A percentile compares a stretch with the other conserved stretches of the same genome.
Evolutionary conservation across 2,329 filamentous ascomycete species (phyloP).

Genomic region (Fusarium sp.): DNA sequence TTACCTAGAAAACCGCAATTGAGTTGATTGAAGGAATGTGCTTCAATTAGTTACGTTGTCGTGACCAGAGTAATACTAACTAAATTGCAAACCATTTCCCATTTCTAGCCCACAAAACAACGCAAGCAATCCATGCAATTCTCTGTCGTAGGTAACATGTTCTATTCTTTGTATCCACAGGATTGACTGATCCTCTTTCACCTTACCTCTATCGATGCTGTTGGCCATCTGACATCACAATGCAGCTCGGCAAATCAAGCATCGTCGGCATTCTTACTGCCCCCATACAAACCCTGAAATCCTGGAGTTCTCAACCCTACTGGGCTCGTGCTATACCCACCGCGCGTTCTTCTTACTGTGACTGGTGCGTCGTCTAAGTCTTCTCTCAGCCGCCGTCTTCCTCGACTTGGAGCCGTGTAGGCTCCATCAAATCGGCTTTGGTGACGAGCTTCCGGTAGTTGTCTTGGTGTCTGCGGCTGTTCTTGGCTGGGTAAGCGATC

Average conservation of each 20-base stretch:
- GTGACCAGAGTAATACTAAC: slow-evolving; percentile 3
- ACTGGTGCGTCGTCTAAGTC: slow-evolving; percentile 6
- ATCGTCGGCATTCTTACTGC: slow-evolving; percentile 63
- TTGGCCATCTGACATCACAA: slow-evolving; percentile 20
- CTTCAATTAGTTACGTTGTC: slow-evolving; percentile 5
- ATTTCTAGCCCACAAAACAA: background rate
- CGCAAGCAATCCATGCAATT: slow-evolving; percentile 2
- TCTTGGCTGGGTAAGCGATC: slow-evolving; percentile 30
- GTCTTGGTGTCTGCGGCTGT: slow-evolving; percentile 44
- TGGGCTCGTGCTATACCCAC: slow-evolving; percentile 53
- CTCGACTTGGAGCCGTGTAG: slow-evolving; percentile 40
- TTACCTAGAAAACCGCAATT: slow-evolving; percentile 8
- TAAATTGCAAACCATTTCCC: background rate
- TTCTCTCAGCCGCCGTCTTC: slow-evolving; percentile 20
- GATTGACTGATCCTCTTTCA: slow-evolving; percentile 15
- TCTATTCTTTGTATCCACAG: slow-evolving; percentile 18
- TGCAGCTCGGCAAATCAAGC: slow-evolving; percentile 22
- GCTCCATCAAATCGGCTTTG: slow-evolving; percentile 42
- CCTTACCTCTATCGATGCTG: slow-evolving; percentile 8
- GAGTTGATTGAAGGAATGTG: slow-evolving; percentile 5
- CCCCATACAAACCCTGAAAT: slow-evolving; percentile 62
- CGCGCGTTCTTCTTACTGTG: slow-evolving; percentile 21
- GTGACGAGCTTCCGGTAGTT: slow-evolving; percentile 45
- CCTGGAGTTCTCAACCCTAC: slow-evolving; percentile 58
- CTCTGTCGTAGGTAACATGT: background rate